Conservation (phyloP, 371 early-diverging fungal genomes). For the Conidiobolus incongruus region DNA sequence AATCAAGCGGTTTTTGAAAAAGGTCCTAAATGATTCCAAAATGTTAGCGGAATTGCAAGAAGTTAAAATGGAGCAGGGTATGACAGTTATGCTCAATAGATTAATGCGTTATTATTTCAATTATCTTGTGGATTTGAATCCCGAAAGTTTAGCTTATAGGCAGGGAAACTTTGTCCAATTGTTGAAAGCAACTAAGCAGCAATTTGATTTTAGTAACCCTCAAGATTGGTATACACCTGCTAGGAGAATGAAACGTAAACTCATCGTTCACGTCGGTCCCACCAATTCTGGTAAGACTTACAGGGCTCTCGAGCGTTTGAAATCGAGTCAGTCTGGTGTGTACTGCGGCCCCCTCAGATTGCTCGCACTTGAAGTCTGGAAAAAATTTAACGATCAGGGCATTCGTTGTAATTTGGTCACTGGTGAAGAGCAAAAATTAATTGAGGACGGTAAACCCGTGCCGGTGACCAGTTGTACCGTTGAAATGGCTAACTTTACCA, state of each 20-base stretch:
- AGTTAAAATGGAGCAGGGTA: no score
- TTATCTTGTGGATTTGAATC: no score
- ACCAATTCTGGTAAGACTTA: slow-evolving; percentile 96
- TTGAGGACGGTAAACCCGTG: not conserved
- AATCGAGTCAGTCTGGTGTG: slow-evolving; percentile 34
- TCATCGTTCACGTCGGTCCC: slow-evolving; percentile 87
- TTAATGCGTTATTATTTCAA: no score
- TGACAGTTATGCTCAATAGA: no score
- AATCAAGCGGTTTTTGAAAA: no score
- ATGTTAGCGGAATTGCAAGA: no score
- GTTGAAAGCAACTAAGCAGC: no score
- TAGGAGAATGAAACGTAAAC: slow-evolving; percentile 17
- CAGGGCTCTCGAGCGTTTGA: slow-evolving; percentile 51
- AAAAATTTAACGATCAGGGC: slow-evolving; percentile 48
- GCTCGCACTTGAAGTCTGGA: slow-evolving; percentile 83
- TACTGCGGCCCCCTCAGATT: slow-evolving; percentile 87
- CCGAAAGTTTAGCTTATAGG: no score
- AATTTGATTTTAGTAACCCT: not conserved
- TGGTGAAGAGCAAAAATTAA: slow-evolving; percentile 55
- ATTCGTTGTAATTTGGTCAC: slow-evolving; percentile 66
- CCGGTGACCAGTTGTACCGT: no score
- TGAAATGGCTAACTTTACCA: no score
- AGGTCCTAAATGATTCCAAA: no score
- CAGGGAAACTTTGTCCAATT: no score
- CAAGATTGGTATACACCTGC: not conserved